Conservation (phyloP, 2,329 filamentous ascomycete genomes). For the Bimuria novae-zelandiae region DNA sequence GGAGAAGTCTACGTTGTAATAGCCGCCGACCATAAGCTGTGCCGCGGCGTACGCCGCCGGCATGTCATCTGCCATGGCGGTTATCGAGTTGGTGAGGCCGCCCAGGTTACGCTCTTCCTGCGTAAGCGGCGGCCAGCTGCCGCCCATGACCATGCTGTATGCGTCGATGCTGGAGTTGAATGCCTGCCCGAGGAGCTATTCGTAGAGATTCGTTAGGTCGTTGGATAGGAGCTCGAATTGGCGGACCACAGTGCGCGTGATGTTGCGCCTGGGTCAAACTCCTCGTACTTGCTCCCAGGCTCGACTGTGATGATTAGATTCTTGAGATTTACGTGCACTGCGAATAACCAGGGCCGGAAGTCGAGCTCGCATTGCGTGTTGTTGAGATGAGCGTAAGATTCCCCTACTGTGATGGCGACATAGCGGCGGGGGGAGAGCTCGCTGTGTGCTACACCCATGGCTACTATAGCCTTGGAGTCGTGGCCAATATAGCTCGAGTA, state of each 20-base stretch:
- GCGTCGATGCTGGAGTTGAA: constrained; percentile 41
- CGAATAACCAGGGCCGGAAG: constrained; percentile 34
- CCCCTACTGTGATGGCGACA: constrained; percentile 38
- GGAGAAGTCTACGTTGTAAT: constrained; percentile 12
- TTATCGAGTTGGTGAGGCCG: constrained; percentile 28
- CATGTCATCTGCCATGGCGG: constrained; percentile 35
- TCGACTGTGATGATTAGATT: constrained; percentile 36
- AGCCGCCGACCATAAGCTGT: constrained; percentile 40
- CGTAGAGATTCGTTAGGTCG: constrained; percentile 45
- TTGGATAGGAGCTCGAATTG: constrained; percentile 46
- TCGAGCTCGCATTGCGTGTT: constrained; percentile 38
- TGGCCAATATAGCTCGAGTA: constrained; percentile 40
- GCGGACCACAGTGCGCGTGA: constrained; percentile 35
- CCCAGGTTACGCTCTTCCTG: constrained; percentile 29
- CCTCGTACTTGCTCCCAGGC: constrained; percentile 15
- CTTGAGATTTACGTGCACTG: constrained; percentile 34
- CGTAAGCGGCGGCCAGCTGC: constrained; percentile 16
- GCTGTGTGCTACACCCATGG: constrained; percentile 36
- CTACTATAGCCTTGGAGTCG: constrained; percentile 34
- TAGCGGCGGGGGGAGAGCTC: constrained; percentile 30
- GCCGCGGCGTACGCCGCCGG: constrained; percentile 39
- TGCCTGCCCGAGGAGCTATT: constrained; percentile 43
- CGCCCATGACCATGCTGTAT: constrained; percentile 27
- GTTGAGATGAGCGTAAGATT: constrained; percentile 36
- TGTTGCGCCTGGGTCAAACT: constrained; percentile 37